A percentile compares a stretch with the other conserved stretches of the same genome.
Conservation (phyloP, 306 rosid genomes). For the Rosa multiflora region DNA sequence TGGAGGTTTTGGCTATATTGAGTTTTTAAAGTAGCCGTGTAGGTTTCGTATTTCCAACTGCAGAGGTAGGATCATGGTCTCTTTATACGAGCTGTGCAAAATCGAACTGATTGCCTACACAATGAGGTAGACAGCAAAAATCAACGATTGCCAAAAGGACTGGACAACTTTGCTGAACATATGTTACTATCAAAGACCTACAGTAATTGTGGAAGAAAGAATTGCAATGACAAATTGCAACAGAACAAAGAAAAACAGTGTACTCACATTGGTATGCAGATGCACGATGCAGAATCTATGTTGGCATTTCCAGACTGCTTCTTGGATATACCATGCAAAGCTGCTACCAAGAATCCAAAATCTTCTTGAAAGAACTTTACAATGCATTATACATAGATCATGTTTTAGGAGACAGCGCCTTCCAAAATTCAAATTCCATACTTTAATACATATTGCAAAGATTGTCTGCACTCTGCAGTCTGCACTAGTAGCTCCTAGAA, state of each 20-base stretch:
- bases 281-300: background rate
- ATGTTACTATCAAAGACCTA: background rate
- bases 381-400: too few species aligned
- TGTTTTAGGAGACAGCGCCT: too few species aligned
- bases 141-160: too few species aligned
- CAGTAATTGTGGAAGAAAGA: background rate
- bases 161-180: background rate
- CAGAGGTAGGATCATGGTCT: background rate
- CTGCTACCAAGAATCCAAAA: too few species aligned
- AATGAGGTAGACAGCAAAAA: background rate
- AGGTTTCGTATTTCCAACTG: background rate
- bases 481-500: too few species aligned
- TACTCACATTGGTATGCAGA: slow-evolving; percentile 1
- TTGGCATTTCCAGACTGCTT: background rate
- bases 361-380: too few species aligned
- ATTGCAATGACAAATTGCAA: background rate
- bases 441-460: too few species aligned
- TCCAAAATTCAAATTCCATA: too few species aligned
- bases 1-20: too few species aligned
- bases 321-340: too few species aligned
- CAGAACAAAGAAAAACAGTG: background rate
- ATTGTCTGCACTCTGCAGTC: too few species aligned
- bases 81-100: background rate
- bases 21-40: too few species aligned
- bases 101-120: background rate